phyloP scores from a whole-genome alignment of 768 basidiomycete species.

The Piloderma croceum region DNA sequence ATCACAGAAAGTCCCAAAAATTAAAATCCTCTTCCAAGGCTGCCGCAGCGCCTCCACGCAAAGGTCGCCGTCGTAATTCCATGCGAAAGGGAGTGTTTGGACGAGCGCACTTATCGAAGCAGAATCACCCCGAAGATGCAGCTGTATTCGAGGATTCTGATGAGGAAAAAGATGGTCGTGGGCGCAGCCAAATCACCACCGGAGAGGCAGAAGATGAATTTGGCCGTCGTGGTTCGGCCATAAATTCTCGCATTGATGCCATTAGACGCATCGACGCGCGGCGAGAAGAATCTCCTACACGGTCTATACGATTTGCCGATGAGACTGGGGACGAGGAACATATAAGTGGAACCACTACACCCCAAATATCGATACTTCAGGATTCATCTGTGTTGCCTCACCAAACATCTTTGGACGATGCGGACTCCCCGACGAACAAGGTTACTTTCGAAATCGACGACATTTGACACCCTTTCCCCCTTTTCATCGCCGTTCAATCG shows the following conservation, averaged over 20 bases:
- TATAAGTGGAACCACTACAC: slow-evolving; percentile 18
- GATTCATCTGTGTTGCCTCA: not conserved
- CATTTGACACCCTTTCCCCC: too few relatives aligned
- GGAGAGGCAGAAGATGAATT: slow-evolving; percentile 10
- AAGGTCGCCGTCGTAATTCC: slow-evolving; percentile 5
- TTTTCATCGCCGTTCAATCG: too few relatives aligned
- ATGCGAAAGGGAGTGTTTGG: slow-evolving; percentile 8
- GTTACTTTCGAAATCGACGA: not conserved
- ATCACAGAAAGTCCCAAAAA: slow-evolving; percentile 21
- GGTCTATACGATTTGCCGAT: slow-evolving; percentile 39
- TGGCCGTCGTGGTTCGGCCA: slow-evolving; percentile 5
- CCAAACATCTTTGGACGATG: not conserved
- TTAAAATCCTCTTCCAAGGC: slow-evolving; percentile 9
- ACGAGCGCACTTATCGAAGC: slow-evolving; percentile 10
- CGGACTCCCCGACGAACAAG: not conserved
- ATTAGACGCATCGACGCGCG: slow-evolving; percentile 11
- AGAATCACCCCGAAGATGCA: slow-evolving; percentile 1
- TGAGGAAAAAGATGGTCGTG: not conserved
- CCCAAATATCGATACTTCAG: slow-evolving; percentile 3
- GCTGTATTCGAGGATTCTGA: not conserved
- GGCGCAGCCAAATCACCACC: slow-evolving; percentile 1
- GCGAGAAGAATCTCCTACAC: slow-evolving; percentile 39
- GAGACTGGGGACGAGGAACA: slow-evolving; percentile 9
- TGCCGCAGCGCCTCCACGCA: slow-evolving; percentile 1
- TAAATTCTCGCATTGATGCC: slow-evolving; percentile 15